phyloP scores from a whole-genome alignment of 1,139 yeast species.

The Pneumocystis oryctolagi region DNA sequence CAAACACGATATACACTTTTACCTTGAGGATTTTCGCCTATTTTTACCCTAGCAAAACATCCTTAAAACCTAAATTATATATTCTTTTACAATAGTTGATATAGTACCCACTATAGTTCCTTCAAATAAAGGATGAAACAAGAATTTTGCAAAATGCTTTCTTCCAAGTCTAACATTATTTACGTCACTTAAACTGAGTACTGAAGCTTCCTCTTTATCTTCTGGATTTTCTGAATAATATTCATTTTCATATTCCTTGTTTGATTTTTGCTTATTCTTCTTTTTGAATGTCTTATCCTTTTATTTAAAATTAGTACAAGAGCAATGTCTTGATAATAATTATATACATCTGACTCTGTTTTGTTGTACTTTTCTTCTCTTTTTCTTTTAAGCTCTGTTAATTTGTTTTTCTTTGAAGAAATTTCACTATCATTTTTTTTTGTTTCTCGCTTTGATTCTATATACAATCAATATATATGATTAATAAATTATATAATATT shows the following conservation, averaged over 20 bases:
- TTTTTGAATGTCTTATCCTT: conserved; percentile 21
- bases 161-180: conserved; percentile 66
- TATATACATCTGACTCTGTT: conserved; percentile 18
- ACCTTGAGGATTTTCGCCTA: conserved; percentile 52
- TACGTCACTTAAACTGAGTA: conserved; percentile 41
- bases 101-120: conserved; percentile 26
- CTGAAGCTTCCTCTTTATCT: conserved; percentile 22
- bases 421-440: conserved; percentile 20
- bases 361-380: conserved; percentile 41
- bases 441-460: conserved; percentile 12
- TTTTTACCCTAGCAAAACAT: conserved; percentile 66
- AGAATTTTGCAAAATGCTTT: conserved; percentile 52
- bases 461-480: not conserved
- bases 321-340: conserved; percentile 13
- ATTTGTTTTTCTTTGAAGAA: conserved; percentile 38
- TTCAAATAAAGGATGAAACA: conserved; percentile 70
- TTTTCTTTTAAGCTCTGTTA: conserved; percentile 73
- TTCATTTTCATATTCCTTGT: conserved; percentile 13
- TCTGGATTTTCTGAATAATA: conserved; percentile 16
- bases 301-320: conserved; percentile 25
- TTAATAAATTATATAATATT: not conserved
- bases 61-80: conserved; percentile 19
- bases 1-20: conserved; percentile 68
- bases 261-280: conserved; percentile 20
- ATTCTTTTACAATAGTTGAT: not conserved